These are phyloP conservation scores for Penicillium digitatum DNA, from an alignment of 2,329 filamentous ascomycete species.

Conservation along the genomic window DNA sequence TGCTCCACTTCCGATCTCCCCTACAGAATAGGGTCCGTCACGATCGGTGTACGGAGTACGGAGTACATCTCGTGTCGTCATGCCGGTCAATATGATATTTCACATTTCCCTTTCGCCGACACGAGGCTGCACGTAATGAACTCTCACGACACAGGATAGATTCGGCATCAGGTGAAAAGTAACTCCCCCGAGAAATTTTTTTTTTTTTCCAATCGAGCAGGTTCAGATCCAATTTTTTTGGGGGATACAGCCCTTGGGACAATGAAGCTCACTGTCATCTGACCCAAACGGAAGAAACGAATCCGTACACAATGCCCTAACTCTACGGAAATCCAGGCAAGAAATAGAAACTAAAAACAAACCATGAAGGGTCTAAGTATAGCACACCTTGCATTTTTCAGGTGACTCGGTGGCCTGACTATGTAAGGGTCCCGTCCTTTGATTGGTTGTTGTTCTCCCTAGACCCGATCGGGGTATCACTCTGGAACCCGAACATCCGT, in stretches of 20 bases:
- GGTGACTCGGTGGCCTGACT: conserved; percentile 24
- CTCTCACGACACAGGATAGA: neutral
- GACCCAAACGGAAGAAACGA: neutral
- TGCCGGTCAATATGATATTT: conserved; percentile 5
- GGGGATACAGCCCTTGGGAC: neutral
- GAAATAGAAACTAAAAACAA: neutral
- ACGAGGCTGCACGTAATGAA: conserved; percentile 5
- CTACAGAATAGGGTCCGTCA: neutral
- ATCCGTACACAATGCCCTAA: neutral
- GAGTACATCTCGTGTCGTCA: conserved; percentile 7
- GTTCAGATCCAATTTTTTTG: neutral
- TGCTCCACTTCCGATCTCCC: conserved; percentile 8
- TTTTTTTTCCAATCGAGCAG: neutral
- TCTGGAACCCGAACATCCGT: neutral
- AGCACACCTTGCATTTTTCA: conserved; percentile 26
- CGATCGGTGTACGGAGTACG: neutral
- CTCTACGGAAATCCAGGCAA: neutral
- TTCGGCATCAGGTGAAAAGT: neutral
- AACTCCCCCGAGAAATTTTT: neutral
- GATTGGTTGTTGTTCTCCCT: conserved; percentile 14
- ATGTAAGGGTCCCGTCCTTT: conserved; percentile 18
- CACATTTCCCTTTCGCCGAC: neutral
- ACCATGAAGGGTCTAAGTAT: conserved; percentile 19
- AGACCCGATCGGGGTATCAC: conserved; percentile 7
- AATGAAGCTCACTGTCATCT: conserved; percentile 1